Percentiles rank a stretch among this genome's conserved stretches.
phyloP scores from a whole-genome alignment of 371 early-diverging fungal genomes.

The Vittaforma corneae region DNA sequence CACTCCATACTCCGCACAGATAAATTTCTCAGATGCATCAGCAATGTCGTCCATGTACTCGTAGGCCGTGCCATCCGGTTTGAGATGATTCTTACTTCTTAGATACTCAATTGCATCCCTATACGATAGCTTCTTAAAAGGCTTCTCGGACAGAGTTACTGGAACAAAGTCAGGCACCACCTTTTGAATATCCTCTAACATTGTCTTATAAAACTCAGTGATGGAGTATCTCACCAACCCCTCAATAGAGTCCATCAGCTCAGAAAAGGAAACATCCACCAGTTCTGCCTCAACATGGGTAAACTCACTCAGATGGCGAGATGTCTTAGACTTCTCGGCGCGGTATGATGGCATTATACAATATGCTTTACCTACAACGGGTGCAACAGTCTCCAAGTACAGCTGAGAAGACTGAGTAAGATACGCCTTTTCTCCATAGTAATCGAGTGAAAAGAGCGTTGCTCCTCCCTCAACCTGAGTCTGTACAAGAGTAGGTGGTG shows the following conservation, averaged over 20 bases:
- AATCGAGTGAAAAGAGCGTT: slow-evolving; percentile 86
- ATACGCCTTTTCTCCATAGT: slow-evolving; percentile 90
- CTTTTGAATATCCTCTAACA: slow-evolving; percentile 67
- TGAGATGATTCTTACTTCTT: slow-evolving; percentile 66
- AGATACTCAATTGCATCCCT: slow-evolving; percentile 88
- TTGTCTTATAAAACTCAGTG: slow-evolving; percentile 67
- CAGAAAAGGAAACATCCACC: slow-evolving; percentile 80
- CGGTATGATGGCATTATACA: slow-evolving; percentile 93
- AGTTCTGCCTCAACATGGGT: slow-evolving; percentile 96
- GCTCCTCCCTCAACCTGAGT: slow-evolving; percentile 98
- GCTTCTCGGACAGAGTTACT: slow-evolving; percentile 62
- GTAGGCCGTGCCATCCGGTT: slow-evolving; percentile 75
- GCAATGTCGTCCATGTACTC: slow-evolving; percentile 97
- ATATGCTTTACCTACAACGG: slow-evolving; percentile 86
- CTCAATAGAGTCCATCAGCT: slow-evolving; percentile 77
- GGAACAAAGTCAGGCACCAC: slow-evolving; percentile 79
- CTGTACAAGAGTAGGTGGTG: slow-evolving; percentile 97
- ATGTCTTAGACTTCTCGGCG: slow-evolving; percentile 97
- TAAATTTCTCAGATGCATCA: slow-evolving; percentile 87
- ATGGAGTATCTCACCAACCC: slow-evolving; percentile 73
- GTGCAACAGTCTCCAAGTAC: slow-evolving; percentile 90
- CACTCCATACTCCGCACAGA: slow-evolving; percentile 85
- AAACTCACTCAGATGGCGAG: slow-evolving; percentile 92
- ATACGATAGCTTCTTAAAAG: slow-evolving; percentile 91
- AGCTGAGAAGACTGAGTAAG: slow-evolving; percentile 97